phyloP scores from a whole-genome alignment of 176 grass and related monocot species.

The Aegilops umbellulata region DNA sequence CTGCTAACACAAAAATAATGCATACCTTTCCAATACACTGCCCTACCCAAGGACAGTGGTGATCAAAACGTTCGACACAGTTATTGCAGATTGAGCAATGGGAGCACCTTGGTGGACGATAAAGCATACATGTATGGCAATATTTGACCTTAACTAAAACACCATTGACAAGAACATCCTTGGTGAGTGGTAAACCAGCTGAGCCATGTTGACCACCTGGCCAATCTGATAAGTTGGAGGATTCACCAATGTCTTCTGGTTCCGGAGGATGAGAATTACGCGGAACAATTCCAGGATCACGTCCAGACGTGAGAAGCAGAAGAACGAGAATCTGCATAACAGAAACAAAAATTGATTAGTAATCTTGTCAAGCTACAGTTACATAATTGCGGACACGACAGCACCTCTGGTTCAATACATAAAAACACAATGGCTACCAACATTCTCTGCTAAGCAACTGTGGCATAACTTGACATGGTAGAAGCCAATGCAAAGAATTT shows the following conservation, averaged over 20 bases:
- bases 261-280: conserved; percentile 64
- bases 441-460: not conserved
- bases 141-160: conserved; percentile 73
- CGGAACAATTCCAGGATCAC: conserved; percentile 77
- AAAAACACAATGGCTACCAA: not conserved
- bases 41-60: conserved; percentile 79
- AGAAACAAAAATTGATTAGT: conserved; percentile 6
- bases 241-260: conserved; percentile 61
- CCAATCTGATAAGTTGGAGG: conserved; percentile 57
- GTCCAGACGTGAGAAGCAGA: conserved; percentile 63
- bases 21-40: conserved; percentile 85
- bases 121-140: conserved; percentile 82
- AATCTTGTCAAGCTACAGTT: not conserved
- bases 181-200: conserved; percentile 49
- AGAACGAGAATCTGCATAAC: conserved; percentile 54
- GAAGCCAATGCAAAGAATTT: not conserved
- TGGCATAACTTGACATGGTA: conserved; percentile 1
- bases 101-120: conserved; percentile 83
- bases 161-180: conserved; percentile 70
- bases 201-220: conserved; percentile 43
- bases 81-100: conserved; percentile 68
- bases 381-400: not conserved
- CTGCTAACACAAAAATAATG: not conserved
- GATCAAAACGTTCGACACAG: conserved; percentile 69
- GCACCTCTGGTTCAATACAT: not conserved